Evolutionary conservation across 768 basidiomycete genomes (phyloP).

Genomic region (Sutorius australiensis): DNA sequence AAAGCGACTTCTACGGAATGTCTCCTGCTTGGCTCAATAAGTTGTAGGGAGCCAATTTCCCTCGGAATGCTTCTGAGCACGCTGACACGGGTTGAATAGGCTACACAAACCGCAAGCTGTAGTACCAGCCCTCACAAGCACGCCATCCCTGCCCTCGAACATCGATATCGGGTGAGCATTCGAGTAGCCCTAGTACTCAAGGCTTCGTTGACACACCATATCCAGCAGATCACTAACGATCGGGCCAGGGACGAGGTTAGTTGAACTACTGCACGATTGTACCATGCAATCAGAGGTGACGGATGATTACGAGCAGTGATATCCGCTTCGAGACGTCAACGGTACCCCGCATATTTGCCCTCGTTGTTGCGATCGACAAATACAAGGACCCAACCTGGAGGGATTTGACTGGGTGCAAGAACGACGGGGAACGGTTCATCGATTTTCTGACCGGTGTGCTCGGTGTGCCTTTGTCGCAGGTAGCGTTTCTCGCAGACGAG

Average conservation of each 20-base stretch:
- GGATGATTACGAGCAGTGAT: not conserved
- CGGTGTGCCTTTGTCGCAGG: conserved; percentile 9
- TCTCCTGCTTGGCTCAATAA: conserved; percentile 6
- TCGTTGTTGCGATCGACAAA: conserved; percentile 15
- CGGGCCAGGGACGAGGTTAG: conserved; percentile 4
- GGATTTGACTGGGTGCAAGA: conserved; percentile 15
- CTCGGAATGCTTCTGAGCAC: not conserved
- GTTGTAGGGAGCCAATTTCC: not conserved
- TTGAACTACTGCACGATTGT: not conserved
- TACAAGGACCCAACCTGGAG: not conserved
- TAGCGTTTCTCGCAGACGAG: conserved; percentile 15
- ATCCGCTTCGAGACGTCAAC: not conserved
- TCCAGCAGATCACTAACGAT: conserved; percentile 4
- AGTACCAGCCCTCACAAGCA: not conserved
- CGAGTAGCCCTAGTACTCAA: conserved; percentile 2
- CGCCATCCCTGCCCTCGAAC: not conserved
- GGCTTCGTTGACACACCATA: not conserved
- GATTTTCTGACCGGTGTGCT: conserved; percentile 8
- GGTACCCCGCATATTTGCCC: conserved; percentile 15
- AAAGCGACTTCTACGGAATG: not conserved
- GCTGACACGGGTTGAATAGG: conserved; percentile 2
- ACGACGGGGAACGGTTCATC: conserved; percentile 15
- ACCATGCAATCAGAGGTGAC: not conserved
- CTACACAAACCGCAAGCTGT: not conserved
- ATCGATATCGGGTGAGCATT: conserved; percentile 7